Evolutionary conservation across 2,329 filamentous ascomycete genomes (phyloP).

Genomic region (Pseudofabraea citricarpa): DNA sequence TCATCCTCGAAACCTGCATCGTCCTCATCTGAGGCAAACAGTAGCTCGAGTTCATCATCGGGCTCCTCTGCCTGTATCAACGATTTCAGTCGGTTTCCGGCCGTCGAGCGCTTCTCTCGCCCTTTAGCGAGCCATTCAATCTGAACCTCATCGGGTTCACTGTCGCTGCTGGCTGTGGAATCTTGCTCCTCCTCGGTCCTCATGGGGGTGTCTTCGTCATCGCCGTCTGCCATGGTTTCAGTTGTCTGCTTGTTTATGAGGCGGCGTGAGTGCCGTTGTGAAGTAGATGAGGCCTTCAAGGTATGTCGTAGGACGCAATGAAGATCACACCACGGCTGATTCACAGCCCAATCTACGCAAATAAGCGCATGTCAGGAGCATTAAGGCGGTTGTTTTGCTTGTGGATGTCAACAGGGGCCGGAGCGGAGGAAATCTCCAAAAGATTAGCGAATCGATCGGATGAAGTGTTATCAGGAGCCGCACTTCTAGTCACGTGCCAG

Average conservation of each 20-base stretch:
- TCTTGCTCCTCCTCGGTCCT: slow-evolving; percentile 16
- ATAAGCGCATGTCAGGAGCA: too few relatives aligned
- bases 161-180: slow-evolving; percentile 10
- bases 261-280: neutral
- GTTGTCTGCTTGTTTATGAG: neutral
- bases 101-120: slow-evolving; percentile 72
- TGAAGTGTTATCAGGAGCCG: too few relatives aligned
- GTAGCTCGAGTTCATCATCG: slow-evolving; percentile 55
- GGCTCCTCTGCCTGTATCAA: slow-evolving; percentile 72
- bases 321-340: too few relatives aligned
- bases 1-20: slow-evolving; percentile 67
- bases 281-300: neutral
- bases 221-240: slow-evolving; percentile 10
- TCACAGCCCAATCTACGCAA: too few relatives aligned
- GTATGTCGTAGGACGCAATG: too few relatives aligned
- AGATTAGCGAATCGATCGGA: too few relatives aligned
- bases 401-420: too few relatives aligned
- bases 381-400: too few relatives aligned
- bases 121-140: slow-evolving; percentile 67
- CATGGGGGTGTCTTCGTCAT: slow-evolving; percentile 15
- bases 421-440: too few relatives aligned
- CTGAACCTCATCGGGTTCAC: slow-evolving; percentile 13
- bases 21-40: slow-evolving; percentile 71
- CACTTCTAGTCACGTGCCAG: too few relatives aligned
- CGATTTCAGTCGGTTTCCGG: slow-evolving; percentile 77